Conservation (phyloP, 257 asterid genomes). For the Thymus quinquecostatus region DNA sequence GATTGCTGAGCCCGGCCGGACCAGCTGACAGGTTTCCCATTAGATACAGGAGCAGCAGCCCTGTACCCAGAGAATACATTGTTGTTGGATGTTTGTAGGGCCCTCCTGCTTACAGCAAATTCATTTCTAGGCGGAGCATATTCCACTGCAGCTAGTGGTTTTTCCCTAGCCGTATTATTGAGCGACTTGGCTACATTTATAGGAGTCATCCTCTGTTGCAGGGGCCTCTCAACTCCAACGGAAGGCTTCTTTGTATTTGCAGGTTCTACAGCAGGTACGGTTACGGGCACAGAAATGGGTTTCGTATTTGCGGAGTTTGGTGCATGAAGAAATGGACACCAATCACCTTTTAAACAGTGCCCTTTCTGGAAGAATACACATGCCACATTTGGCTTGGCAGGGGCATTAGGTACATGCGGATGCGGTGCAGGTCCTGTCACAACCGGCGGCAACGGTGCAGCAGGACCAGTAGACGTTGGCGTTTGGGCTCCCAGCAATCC, state of each 20-base stretch:
- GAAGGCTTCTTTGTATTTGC: conserved; percentile 38
- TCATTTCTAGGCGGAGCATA: conserved; percentile 45
- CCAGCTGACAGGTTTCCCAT: conserved; percentile 41
- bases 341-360: conserved; percentile 75
- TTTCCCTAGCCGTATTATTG: conserved; percentile 35
- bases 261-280: conserved; percentile 43
- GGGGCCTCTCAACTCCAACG: conserved; percentile 42
- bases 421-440: conserved; percentile 45
- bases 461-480: conserved; percentile 53
- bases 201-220: conserved; percentile 45
- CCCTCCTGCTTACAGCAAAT: conserved; percentile 35
- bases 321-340: conserved; percentile 79
- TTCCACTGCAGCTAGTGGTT: conserved; percentile 39
- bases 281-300: conserved; percentile 40
- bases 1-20: conserved; percentile 42
- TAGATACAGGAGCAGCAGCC: conserved; percentile 35
- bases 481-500: conserved; percentile 64
- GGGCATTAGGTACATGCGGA: conserved; percentile 44
- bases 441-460: conserved; percentile 47
- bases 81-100: conserved; percentile 30
- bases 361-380: conserved; percentile 86
- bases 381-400: conserved; percentile 67
- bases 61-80: conserved; percentile 35
- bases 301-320: conserved; percentile 56
- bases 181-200: conserved; percentile 41